A percentile compares a stretch with the other conserved stretches of the same genome.
Conservation (phyloP, 1,284 basidiomycete species). For the Ganoderma lingzhi region DNA sequence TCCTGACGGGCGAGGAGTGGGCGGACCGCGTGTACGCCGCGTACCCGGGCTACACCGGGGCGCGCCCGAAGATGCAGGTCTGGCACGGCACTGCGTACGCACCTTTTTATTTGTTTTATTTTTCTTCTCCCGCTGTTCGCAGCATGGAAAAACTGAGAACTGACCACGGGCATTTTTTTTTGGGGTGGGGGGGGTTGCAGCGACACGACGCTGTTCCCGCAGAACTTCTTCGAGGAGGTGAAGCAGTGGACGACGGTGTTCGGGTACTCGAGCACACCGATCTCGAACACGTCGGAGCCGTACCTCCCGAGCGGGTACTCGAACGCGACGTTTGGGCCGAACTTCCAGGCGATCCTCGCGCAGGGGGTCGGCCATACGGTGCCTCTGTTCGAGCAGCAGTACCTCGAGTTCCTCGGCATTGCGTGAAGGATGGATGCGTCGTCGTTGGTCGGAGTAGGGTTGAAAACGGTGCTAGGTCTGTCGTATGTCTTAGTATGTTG, state of each 20-base stretch:
- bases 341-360: slow-evolving; percentile 54
- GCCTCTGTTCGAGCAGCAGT: slow-evolving; percentile 33
- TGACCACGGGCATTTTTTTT: too few species aligned
- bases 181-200: slow-evolving; percentile 22
- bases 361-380: slow-evolving; percentile 53
- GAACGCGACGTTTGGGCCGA: slow-evolving; percentile 54
- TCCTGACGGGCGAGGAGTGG: slow-evolving; percentile 58
- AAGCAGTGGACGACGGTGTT: slow-evolving; percentile 43
- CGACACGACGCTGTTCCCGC: slow-evolving; percentile 59
- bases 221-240: slow-evolving; percentile 59
- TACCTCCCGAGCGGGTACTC: slow-evolving; percentile 47
- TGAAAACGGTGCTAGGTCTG: not conserved
- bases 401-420: slow-evolving; percentile 31
- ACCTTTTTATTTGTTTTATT: slow-evolving; percentile 6
- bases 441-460: not conserved
- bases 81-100: slow-evolving; percentile 63
- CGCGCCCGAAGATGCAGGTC: slow-evolving; percentile 58
- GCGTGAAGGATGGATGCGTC: slow-evolving; percentile 8
- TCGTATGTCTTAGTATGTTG: not conserved
- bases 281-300: slow-evolving; percentile 41
- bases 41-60: slow-evolving; percentile 61
- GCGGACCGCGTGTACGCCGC: slow-evolving; percentile 52
- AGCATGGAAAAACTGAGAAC: not conserved
- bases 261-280: slow-evolving; percentile 34
- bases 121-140: not conserved